These are phyloP conservation scores for Dothideomycetes sp. DNA, from an alignment of 2,329 filamentous ascomycete species.

Conservation along the genomic window DNA sequence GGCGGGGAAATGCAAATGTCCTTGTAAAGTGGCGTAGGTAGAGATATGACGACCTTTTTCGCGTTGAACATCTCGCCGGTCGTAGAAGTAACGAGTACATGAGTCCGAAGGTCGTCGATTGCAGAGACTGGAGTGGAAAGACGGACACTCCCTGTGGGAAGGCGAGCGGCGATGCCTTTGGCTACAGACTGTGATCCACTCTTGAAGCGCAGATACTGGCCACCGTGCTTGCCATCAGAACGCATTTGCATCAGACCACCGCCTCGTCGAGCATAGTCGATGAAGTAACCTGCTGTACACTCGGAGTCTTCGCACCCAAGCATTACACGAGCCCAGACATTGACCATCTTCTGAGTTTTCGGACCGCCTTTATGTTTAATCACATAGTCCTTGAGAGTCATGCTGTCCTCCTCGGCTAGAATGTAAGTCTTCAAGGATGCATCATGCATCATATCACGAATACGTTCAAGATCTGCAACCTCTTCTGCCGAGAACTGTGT, in stretches of 20 bases:
- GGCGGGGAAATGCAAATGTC: constrained; percentile 37
- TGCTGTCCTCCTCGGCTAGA: constrained; percentile 16
- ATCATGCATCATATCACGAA: constrained; percentile 6
- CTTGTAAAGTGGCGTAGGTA: constrained; percentile 36
- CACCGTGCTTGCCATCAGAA: constrained; percentile 42
- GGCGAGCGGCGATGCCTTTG: constrained; percentile 23
- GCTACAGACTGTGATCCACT: constrained; percentile 37
- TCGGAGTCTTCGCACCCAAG: constrained; percentile 40
- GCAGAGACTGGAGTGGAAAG: constrained; percentile 22
- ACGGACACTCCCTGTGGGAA: constrained; percentile 19
- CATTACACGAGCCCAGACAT: constrained; percentile 39
- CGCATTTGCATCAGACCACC: constrained; percentile 42
- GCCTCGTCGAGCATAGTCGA: constrained; percentile 44
- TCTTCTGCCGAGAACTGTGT: constrained; percentile 1
- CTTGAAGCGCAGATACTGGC: constrained; percentile 39
- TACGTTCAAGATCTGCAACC: constrained; percentile 2
- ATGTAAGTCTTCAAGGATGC: neutral
- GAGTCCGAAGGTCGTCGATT: constrained; percentile 18
- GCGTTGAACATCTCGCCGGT: constrained; percentile 23
- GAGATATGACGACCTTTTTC: constrained; percentile 36
- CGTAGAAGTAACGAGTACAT: constrained; percentile 5
- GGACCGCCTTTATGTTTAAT: constrained; percentile 20
- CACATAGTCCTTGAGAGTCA: constrained; percentile 30
- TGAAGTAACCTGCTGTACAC: constrained; percentile 41
- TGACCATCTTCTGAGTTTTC: constrained; percentile 20